Base-by-base conservation (phyloP, 2,329 filamentous ascomycete species). In the Microcera coccophila region DNA sequence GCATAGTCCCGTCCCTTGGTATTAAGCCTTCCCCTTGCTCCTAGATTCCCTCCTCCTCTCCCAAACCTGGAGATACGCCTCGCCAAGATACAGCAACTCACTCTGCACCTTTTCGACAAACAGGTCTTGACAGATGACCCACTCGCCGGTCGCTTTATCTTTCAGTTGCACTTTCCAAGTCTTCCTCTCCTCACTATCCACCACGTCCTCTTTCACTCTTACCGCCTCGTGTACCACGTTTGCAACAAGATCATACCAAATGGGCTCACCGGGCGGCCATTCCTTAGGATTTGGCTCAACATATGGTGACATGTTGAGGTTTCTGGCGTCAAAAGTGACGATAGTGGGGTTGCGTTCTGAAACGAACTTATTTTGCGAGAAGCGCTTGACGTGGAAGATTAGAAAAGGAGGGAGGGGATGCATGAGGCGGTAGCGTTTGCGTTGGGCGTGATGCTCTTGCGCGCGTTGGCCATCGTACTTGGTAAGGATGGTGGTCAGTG, bases 51-150 rank as follows among this genome's bases (percentile, higher is more conserved):
- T 84, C 66, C 90, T 79, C 65, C 86, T 76, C 72, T 97, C 93
- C 93, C 93, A 97, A 34, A 98, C 81, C 78, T 97, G 94, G 45
- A 97, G 69, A 72, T 97, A 97, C 42, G 87, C 87, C 75, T 98
- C 93, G 39, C 91, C 89, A 0, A 94, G 85, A 60, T 95, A 95
- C 52, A 98, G 64, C 56, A 95, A 78, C 72, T 98, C 91, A 50
- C 81, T 87, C 66, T 91, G 85, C 16, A 93, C 86, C 66, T 84
- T 84, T 62, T 96, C 87, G 5, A 98, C 91, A 62, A 85, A 96
- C 53, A 98, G 64, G 70, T 98, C 93, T 71, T 98, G 93, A 42
- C 90, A 85, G 45, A 94, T 86, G 40, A 94, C 80, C 93, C 93
- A 98, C 63, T 94, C 86, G 24, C 87, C 85, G 17, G 84, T 77